Evolutionary conservation across 108 stramenopile genomes (phyloP).

Genomic region (Conticribra guillardii): DNA sequence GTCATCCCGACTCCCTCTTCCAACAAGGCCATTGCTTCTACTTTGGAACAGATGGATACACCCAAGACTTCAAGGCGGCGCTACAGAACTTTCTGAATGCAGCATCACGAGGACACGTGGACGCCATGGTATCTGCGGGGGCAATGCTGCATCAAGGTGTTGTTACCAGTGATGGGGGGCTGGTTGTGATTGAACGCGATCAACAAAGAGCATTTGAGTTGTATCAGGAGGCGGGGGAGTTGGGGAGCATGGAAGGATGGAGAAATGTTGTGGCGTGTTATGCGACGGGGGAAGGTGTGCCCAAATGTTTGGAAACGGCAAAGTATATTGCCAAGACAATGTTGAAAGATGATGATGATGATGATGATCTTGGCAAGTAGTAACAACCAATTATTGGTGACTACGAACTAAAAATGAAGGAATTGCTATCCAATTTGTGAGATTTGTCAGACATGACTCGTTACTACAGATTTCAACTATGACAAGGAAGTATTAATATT

Average conservation of each 20-base stretch:
- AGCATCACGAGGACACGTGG: conserved; percentile 69
- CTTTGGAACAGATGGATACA: conserved; percentile 71
- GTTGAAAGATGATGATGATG: conserved; percentile 51
- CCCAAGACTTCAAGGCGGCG: conserved; percentile 49
- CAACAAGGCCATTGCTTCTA: conserved; percentile 69
- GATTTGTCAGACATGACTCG: too few species aligned
- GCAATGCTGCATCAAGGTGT: conserved; percentile 70
- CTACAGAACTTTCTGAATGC: conserved; percentile 68
- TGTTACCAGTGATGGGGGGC: conserved; percentile 25
- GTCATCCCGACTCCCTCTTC: conserved; percentile 69
- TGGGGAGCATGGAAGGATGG: conserved; percentile 85
- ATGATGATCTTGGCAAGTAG: not conserved
- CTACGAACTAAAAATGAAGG: too few species aligned
- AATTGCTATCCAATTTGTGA: too few species aligned
- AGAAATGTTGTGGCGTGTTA: conserved; percentile 86
- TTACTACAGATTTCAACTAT: too few species aligned
- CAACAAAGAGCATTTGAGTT: conserved; percentile 73
- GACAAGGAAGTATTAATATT: too few species aligned
- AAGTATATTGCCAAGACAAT: conserved; percentile 82
- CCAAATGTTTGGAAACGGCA: conserved; percentile 71
- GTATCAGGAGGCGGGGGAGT: conserved; percentile 82
- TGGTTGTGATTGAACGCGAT: conserved; percentile 49
- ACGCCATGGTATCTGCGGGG: conserved; percentile 84
- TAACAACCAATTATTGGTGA: too few species aligned
- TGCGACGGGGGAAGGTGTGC: conserved; percentile 76